Base-by-base conservation (phyloP, 768 basidiomycete genomes). In the Cyclocybe aegerita region DNA sequence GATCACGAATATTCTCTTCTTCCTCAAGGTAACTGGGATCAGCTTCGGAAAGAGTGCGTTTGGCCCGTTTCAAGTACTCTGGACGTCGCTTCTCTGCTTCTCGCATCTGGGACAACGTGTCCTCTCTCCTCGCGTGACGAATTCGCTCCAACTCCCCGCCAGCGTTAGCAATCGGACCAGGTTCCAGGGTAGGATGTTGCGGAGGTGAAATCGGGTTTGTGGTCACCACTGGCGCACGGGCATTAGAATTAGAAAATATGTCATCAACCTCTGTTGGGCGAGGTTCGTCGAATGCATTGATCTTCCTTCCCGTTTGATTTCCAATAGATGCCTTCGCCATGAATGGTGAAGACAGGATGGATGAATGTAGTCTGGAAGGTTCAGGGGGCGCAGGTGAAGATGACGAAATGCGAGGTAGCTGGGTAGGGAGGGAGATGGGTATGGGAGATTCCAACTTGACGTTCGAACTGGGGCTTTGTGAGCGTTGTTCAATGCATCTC, bases 61-160 rank as follows among this genome's bases (percentile, higher is more conserved):
- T 83, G 29, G 71, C 60, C 23, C 88, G 80, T 61, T 79, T 81
- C 37, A 89, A 70, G 62, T 90, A 90, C 6, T 90, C 88, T 1
- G 88, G 88, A 35, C 87, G 76, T 10, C 79, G 81, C 33, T 68
- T 76, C 64, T 90, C 88, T 8, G 76, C 70, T 60, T 83, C 81
- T 46, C 74, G 75, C 30, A 75, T 60, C 30, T 77, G 76, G 1
- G 74, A 70, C 9, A 78, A 62, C 48, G 74, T 73, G 35, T 79
- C 80, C 55, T 82, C 77, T 11, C 75, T 65, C 59, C 77, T 70
- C 23, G 77, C 76, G 41, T 77, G 75, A 29, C 79, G 78, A 43
- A 88, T 81, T 35, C 81, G 78, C 45, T 79, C 76, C 62, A 85
- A 74, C 60, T 88, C 86, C 30, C 77, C 78, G 38, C 80, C 82